Evolutionary conservation across 306 rosid genomes (phyloP), one percentile per base, ranked within the genome.

Genomic region (Malus fusca): DNA sequence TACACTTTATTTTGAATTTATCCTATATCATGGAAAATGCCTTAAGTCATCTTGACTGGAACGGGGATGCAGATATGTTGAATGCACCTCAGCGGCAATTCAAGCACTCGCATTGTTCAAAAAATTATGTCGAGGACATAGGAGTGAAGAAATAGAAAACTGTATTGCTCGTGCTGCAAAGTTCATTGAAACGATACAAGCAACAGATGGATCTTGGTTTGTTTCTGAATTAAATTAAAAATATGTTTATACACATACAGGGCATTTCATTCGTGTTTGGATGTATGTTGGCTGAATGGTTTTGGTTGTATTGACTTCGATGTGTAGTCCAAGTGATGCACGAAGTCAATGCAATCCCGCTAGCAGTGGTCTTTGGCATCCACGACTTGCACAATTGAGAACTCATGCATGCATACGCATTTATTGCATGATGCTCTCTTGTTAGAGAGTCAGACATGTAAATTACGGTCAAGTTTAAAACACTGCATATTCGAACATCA

Each of bases 11-110:
- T 55, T 33, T 62, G 63, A 53, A 69, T 76, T 35, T 56, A 23
- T 58, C 35, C 17, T 37, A 9, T 35, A 56, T 37, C 6, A 15
- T 58, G 68, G 42, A 17, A 25, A 42, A 59, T 19, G n/a, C 31
- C 66, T 35, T 48, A 51, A 33, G 65, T 26, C 26, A 35, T 53
- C 66, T 61, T 75, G 25, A 69, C 67, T 66, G 44, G 68, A 69
- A 10, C 33, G 74, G n/a, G 6, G 65, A 23, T 69, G 75, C 64
- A 82, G 85, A 64, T 82, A 82, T 44, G 83, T 82, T 12, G 85
- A 82, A 63, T 82, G 85, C 75, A 78, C 85, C 69, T 82, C 85
- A 30, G 82, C 81, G 21, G 76, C 81, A 48, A 81, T 84, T 65
- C 83, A 84, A 60, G 81, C 81, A 19, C 70, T 84, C 11, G 26